A percentile compares a stretch with the other conserved stretches of the same genome.
phyloP scores from a whole-genome alignment of 106 monocot genomes.

The Hemerocallis citrina region DNA sequence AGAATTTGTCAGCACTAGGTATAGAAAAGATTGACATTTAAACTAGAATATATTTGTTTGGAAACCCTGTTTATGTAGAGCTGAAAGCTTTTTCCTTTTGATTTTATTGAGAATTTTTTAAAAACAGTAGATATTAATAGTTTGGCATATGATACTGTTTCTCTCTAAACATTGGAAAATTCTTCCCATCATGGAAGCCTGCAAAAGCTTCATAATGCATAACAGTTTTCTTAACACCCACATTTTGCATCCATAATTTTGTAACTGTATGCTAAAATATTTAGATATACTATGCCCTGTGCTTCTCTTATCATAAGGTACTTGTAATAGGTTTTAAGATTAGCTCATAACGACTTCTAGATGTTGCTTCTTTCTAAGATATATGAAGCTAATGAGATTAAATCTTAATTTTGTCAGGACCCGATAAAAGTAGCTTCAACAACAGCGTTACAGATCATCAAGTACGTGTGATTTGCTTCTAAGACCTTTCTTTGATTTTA shows the following conservation, averaged over 20 bases:
- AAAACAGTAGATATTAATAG: no score
- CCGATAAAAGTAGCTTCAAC: slow-evolving; percentile 89
- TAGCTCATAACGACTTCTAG: background rate
- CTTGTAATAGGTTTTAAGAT: background rate
- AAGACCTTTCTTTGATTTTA: slow-evolving; percentile 3
- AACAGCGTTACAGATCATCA: slow-evolving; percentile 90
- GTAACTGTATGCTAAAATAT: background rate
- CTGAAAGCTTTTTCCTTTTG: no score
- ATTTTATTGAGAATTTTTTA: no score
- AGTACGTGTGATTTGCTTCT: slow-evolving; percentile 92
- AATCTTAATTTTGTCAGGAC: slow-evolving; percentile 30
- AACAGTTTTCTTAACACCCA: no score
- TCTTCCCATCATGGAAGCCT: no score
- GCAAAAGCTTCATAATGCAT: no score
- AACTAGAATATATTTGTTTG: no score
- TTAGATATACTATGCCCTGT: background rate
- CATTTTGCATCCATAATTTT: background rate
- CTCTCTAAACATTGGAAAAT: no score
- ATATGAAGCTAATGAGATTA: slow-evolving; percentile 4
- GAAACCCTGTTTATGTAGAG: no score
- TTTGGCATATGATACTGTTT: no score
- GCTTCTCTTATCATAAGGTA: background rate
- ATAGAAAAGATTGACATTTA: no score
- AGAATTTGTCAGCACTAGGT: no score
- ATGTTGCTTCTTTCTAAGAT: background rate